These are phyloP conservation scores for Phialophora expanda DNA, from an alignment of 2,329 filamentous ascomycete genomes.

Conservation along the genomic window DNA sequence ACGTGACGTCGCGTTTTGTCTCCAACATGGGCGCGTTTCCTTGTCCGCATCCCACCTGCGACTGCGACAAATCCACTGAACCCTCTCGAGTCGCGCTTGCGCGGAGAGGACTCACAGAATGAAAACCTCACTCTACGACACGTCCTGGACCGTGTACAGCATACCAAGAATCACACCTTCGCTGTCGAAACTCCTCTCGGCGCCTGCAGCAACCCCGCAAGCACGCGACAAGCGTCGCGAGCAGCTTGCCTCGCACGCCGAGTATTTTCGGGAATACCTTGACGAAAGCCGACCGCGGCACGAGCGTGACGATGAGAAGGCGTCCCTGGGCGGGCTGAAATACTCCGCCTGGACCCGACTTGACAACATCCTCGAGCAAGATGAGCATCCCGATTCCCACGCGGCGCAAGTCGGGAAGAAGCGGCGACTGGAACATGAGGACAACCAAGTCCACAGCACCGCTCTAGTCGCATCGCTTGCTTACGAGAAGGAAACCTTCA, in stretches of 20 bases:
- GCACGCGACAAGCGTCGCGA: slow-evolving; percentile 5
- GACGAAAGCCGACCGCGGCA: slow-evolving; percentile 22
- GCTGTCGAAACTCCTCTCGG: slow-evolving; percentile 15
- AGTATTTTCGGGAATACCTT: slow-evolving; percentile 23
- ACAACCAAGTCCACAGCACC: background rate
- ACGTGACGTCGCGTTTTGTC: background rate
- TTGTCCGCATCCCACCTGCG: background rate
- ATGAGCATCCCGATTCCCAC: background rate
- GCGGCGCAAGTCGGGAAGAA: slow-evolving; percentile 10
- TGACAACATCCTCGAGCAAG: background rate
- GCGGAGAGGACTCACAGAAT: slow-evolving; percentile 21
- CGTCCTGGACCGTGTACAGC: slow-evolving; percentile 27
- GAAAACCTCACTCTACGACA: slow-evolving; percentile 28
- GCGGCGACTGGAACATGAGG: background rate
- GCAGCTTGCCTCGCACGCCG: slow-evolving; percentile 25
- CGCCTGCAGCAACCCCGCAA: slow-evolving; percentile 11
- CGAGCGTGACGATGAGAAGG: slow-evolving; percentile 34
- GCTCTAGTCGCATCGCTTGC: slow-evolving; percentile 28
- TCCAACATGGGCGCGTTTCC: background rate
- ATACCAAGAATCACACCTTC: slow-evolving; percentile 17
- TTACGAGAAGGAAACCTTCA: slow-evolving; percentile 34
- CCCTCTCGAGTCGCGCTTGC: background rate
- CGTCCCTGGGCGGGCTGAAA: slow-evolving; percentile 30
- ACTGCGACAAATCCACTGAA: background rate
- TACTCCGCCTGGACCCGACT: slow-evolving; percentile 29